Base-by-base conservation (phyloP, 805 yeast species). In the Yarrowia keelungensis region DNA sequence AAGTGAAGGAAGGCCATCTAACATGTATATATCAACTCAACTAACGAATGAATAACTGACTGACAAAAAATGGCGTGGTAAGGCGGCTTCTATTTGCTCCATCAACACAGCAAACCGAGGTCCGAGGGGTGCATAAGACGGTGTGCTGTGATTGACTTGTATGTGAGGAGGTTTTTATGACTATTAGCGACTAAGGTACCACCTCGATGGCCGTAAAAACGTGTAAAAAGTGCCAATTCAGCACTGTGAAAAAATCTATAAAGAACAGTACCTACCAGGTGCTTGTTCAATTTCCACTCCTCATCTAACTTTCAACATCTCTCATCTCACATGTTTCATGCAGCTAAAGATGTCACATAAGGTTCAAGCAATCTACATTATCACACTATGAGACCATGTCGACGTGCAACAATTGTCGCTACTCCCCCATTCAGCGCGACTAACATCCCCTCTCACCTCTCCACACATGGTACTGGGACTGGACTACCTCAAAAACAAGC, bases 381-480 rank as follows among this genome's bases (percentile, higher is more conserved):
- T 53, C 35, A 38, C 42, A 16, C 15, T 16, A 36, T 36, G 54
- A 49, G 54, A 49, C 54, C 54, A 15, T 35, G 19, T n/a, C 54
- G 39, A n/a, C 54, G 39, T 32, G 7, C 5, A 12, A 35, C 54
- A 49, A 14, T 9, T 14, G 11, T 49, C n/a, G 11, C 39, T 10
- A 35, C 39, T 10, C 19, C 8, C n/a, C 5, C 54, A 49, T 49
- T 49, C 54, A 38, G 32, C 35, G 19, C 43, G 32, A 26, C 32
- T 26, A 26, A 26, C 16, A 36, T 16, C 41, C 42, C 32, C 7
- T 11, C 41, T 8, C 8, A 35, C 58, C 0, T 19, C 11, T 38
- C 58, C 14, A 53, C 58, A 36, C 26, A 16, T 59, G 65, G 65
- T 59, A 22, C 51, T 59, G 50, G 65, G 65, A 22, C 16, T 62